phyloP scores from a whole-genome alignment of 257 asterid genomes.

The Pogostemon cablin region DNA sequence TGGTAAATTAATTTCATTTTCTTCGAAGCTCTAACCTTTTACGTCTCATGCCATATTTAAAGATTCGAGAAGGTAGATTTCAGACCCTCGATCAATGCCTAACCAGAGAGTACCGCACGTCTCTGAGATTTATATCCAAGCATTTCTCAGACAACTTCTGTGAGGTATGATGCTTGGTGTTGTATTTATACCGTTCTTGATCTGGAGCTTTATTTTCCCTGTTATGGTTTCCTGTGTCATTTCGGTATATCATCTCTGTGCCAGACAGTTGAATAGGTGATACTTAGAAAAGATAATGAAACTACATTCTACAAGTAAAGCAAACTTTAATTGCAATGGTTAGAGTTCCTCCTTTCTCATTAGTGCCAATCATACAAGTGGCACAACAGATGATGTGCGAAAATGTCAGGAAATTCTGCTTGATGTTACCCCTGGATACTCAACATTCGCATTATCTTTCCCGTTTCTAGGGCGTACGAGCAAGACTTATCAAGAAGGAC shows the following conservation, averaged over 20 bases:
- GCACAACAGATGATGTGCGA: too few relatives aligned
- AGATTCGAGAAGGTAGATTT: constrained; percentile 96
- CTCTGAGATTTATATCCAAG: constrained; percentile 70
- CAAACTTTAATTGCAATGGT: too few relatives aligned
- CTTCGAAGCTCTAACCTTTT: constrained; percentile 10
- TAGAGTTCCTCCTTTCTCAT: too few relatives aligned
- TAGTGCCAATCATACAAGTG: too few relatives aligned
- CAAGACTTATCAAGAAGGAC: constrained; percentile 91
- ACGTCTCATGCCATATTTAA: constrained; percentile 30
- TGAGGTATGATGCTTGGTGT: constrained; percentile 55
- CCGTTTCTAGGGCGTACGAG: constrained; percentile 78
- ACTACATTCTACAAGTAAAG: too few relatives aligned
- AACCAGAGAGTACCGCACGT: constrained; percentile 75
- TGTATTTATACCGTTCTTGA: not conserved
- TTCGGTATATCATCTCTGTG: too few relatives aligned
- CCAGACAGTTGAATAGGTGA: too few relatives aligned
- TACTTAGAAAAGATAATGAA: too few relatives aligned
- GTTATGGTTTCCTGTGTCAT: too few relatives aligned
- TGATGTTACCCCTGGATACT: not conserved
- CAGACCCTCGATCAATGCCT: constrained; percentile 92
- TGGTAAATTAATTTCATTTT: constrained; percentile 8
- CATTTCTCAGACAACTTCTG: constrained; percentile 62
- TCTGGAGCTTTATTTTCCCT: not conserved
- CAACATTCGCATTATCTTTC: not conserved
- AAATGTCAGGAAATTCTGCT: too few relatives aligned